These are phyloP conservation scores for Huntiella abstrusa DNA, from an alignment of 2,329 filamentous ascomycete species.

Conservation along the genomic window DNA sequence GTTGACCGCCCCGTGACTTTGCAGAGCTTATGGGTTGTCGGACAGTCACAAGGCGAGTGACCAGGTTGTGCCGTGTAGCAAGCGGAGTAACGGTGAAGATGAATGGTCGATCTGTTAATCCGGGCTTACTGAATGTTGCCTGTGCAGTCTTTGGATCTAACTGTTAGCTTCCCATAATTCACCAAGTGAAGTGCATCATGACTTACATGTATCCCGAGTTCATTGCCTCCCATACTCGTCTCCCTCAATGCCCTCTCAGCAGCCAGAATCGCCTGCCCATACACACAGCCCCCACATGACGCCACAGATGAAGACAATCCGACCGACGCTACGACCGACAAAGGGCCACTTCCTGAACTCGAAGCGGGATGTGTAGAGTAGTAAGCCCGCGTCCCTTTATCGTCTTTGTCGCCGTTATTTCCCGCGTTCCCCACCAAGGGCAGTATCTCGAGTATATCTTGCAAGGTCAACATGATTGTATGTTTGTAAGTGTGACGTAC, in stretches of 20 bases:
- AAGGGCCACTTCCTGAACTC: too few species aligned
- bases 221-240: not conserved
- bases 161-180: not conserved
- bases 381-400: too few species aligned
- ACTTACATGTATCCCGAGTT: constrained; percentile 22
- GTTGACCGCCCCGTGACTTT: constrained; percentile 19
- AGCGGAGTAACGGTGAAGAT: constrained; percentile 30
- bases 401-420: too few species aligned
- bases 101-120: constrained; percentile 30
- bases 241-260: not conserved
- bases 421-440: too few species aligned
- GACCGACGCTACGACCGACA: too few species aligned
- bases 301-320: not conserved
- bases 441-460: not conserved
- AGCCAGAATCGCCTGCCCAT: constrained; percentile 6
- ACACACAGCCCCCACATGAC: constrained; percentile 9
- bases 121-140: constrained; percentile 33
- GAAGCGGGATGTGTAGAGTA: too few species aligned
- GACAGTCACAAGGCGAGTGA: constrained; percentile 29
- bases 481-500: not conserved
- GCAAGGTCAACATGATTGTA: not conserved
- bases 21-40: constrained; percentile 22
- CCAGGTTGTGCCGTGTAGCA: constrained; percentile 27
- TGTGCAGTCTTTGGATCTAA: constrained; percentile 28
- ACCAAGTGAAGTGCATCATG: not conserved